Conservation (phyloP, 192 early-diverging fungal genomes). For the Backusella tuberculispora region DNA sequence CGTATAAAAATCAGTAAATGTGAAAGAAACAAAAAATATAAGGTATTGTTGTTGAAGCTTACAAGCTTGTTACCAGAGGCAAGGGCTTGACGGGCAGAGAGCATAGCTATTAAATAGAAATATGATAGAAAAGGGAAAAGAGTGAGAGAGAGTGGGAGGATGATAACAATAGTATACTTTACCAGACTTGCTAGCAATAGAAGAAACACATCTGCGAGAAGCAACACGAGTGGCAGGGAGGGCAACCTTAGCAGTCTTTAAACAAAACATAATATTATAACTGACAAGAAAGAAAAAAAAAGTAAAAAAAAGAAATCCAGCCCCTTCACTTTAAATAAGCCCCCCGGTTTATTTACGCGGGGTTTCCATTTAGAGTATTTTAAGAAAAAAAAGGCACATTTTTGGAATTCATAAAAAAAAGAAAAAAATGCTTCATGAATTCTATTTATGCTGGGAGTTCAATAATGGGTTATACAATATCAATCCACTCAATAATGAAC, state of each 20-base stretch:
- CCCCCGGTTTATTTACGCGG: neutral
- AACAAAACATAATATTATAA: conserved; percentile 38
- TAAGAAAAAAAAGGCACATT: neutral
- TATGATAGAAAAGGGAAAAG: neutral
- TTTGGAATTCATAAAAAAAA: conserved; percentile 14
- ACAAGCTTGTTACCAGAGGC: conserved; percentile 40
- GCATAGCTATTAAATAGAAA: conserved; percentile 13
- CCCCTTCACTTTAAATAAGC: conserved; percentile 14
- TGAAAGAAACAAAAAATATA: neutral
- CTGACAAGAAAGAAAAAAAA: conserved; percentile 2
- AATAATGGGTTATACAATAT: too few species aligned
- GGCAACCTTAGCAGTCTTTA: conserved; percentile 44
- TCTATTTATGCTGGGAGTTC: neutral
- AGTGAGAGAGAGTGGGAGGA: neutral
- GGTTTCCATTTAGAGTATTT: neutral
- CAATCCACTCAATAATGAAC: neutral
- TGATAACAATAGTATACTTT: conserved; percentile 2
- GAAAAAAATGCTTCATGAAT: neutral
- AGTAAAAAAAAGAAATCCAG: neutral
- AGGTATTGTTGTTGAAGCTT: neutral
- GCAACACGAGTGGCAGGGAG: conserved; percentile 42
- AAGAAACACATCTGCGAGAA: conserved; percentile 37
- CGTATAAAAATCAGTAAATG: neutral
- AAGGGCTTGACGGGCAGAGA: conserved; percentile 36
- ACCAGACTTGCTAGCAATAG: conserved; percentile 35